Percentiles rank a stretch among this genome's conserved stretches.
Evolutionary conservation across 805 yeast genomes (phyloP).

Genomic region (Candida taoyuanica): DNA sequence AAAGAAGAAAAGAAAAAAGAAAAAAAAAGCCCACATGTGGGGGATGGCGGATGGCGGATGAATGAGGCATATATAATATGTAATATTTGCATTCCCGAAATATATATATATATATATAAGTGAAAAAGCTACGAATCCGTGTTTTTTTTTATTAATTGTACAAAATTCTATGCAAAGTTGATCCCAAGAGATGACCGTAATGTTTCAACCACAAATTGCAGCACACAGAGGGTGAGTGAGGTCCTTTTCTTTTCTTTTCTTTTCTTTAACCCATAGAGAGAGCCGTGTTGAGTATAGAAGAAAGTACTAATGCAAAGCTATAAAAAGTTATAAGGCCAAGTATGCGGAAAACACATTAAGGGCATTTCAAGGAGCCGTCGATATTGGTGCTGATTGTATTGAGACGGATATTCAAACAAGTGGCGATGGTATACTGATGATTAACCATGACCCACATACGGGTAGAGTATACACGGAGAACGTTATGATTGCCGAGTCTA

Average conservation of each 20-base stretch:
- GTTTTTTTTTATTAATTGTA: too few species aligned
- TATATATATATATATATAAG: too few species aligned
- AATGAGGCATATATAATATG: too few species aligned
- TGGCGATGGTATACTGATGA: constrained; percentile 46
- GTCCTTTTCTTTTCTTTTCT: too few species aligned
- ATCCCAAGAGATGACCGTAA: not conserved
- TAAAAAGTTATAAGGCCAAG: constrained; percentile 29
- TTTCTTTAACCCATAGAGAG: too few species aligned
- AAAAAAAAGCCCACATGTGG: too few species aligned
- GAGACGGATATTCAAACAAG: constrained; percentile 57
- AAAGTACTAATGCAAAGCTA: constrained; percentile 1
- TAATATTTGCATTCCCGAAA: too few species aligned
- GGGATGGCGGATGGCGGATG: too few species aligned
- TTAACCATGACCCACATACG: constrained; percentile 49
- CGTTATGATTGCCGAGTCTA: constrained; percentile 33
- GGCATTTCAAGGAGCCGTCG: constrained; percentile 45
- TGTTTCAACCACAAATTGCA: constrained; percentile 7
- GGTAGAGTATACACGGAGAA: constrained; percentile 44
- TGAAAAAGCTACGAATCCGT: too few species aligned
- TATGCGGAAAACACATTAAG: constrained; percentile 44
- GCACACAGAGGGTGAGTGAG: constrained; percentile 18
- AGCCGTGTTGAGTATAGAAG: not conserved
- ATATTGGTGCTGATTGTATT: constrained; percentile 38
- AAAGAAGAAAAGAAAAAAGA: too few species aligned
- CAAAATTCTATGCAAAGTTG: too few species aligned